Conservation (phyloP, 78 protist genomes). For the Tieghemostelium lacteum region DNA sequence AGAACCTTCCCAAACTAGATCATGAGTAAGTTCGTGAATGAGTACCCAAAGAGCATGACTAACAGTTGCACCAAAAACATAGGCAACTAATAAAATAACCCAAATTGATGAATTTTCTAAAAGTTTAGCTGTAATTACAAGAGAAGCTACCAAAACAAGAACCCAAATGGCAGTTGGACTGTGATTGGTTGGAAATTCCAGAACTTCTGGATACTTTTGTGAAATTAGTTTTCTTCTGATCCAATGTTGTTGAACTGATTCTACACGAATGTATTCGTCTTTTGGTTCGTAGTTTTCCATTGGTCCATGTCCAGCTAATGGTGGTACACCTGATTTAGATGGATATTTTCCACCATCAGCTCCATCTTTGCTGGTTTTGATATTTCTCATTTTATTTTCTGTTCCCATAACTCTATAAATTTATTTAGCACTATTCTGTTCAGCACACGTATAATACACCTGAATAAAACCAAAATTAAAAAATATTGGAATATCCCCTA, state of each 20-base stretch:
- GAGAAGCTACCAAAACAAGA: slow-evolving; percentile 24
- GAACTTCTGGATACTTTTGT: slow-evolving; percentile 66
- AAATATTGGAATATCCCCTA: no score
- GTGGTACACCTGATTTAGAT: slow-evolving; percentile 67
- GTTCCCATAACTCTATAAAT: no score
- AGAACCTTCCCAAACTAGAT: slow-evolving; percentile 35
- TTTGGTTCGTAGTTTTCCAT: slow-evolving; percentile 56
- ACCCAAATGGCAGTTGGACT: slow-evolving; percentile 67
- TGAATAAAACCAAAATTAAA: no score
- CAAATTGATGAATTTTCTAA: slow-evolving; percentile 35
- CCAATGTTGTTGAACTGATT: slow-evolving; percentile 78
- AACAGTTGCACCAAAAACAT: slow-evolving; percentile 82
- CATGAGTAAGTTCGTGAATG: slow-evolving; percentile 88
- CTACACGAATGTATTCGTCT: slow-evolving; percentile 68
- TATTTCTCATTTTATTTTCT: no score
- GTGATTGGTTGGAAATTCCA: slow-evolving; percentile 44
- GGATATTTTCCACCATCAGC: slow-evolving; percentile 18
- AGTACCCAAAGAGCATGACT: slow-evolving; percentile 85
- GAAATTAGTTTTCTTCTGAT: slow-evolving; percentile 62
- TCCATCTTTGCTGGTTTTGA: no score
- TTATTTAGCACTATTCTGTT: no score
- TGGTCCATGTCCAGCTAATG: slow-evolving; percentile 45
- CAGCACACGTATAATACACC: no score
- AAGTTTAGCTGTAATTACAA: slow-evolving; percentile 58
- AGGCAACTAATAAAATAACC: slow-evolving; percentile 59